phyloP scores from a whole-genome alignment of 192 early-diverging fungal genomes.

The Linnemannia hyalina region DNA sequence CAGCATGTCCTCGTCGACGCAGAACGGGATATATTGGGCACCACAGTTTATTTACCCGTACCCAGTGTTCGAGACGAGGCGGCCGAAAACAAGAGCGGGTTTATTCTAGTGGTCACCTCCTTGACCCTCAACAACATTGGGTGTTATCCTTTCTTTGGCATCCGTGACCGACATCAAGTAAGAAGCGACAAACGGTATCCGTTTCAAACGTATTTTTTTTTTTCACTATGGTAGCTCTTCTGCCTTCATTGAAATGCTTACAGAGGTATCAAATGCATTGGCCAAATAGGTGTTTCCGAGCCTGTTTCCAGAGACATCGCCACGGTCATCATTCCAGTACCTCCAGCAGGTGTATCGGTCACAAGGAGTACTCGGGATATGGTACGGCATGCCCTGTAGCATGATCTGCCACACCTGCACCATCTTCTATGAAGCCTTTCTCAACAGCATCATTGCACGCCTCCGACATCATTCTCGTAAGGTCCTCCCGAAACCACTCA shows the following conservation, averaged over 20 bases:
- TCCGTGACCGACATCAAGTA: constrained; percentile 52
- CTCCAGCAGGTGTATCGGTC: constrained; percentile 44
- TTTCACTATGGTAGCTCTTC: neutral
- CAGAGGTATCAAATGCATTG: neutral
- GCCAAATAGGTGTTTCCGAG: constrained; percentile 37
- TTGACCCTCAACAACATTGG: constrained; percentile 57
- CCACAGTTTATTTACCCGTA: constrained; percentile 40
- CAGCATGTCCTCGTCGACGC: constrained; percentile 30
- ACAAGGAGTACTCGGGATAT: constrained; percentile 52
- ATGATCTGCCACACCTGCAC: constrained; percentile 57
- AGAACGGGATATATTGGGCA: constrained; percentile 41
- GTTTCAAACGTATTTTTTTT: neutral
- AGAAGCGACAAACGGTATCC: neutral
- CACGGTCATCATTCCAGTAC: constrained; percentile 49
- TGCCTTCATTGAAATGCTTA: neutral
- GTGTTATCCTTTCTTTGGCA: constrained; percentile 54
- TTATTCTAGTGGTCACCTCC: constrained; percentile 51
- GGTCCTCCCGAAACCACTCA: constrained; percentile 35
- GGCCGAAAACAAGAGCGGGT: constrained; percentile 46
- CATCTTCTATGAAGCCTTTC: constrained; percentile 56
- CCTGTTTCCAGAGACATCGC: constrained; percentile 49
- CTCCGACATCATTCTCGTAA: constrained; percentile 44
- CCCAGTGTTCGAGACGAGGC: constrained; percentile 38
- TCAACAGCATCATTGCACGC: constrained; percentile 49
- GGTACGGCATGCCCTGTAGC: constrained; percentile 56